Evolutionary conservation across 192 early-diverging fungal genomes (phyloP), one percentile per base, ranked within the genome.

Genomic region (Coemansia umbellata): DNA sequence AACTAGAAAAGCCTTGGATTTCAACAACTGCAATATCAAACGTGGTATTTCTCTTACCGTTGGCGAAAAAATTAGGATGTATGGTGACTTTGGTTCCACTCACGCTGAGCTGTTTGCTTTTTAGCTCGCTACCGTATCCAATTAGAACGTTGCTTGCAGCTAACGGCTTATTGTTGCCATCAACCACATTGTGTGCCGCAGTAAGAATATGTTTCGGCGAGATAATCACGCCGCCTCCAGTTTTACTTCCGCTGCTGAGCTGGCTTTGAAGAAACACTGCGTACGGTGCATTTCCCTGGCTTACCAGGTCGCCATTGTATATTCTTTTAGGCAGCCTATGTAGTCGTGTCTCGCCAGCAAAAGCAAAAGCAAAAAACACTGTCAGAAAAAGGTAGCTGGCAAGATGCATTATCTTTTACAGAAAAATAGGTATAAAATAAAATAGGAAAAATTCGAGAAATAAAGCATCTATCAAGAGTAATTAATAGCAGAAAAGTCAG

Each of bases 21-120:
- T 55, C 45, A 3, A 63, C 15, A 5, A 63, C 24, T 1, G 60
- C 60, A 35, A 63, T 50, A 31, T 63, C 60, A 27, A 55, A 49
- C 24, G 15, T 39, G 30, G 36, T 32, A 4, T 54, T 36, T 1
- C 43, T 17, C 3, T 9, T 10, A 31, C 41, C 45, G 6, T 44
- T 44, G 42, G 23, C 4, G 5, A 44, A 22, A 23, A 50, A 63
- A 14, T n/a, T 17, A 2, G 60, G 53, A 19, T 55, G 53, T 8
- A 54, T 42, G 0, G 37, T 42, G n/a, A 51, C 40, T 9, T 40
- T 41, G 27, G 39, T 49, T 9, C 53, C 45, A 1, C 27, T 39
- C n/a, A 48, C 31, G 27, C 32, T 3, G 6, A 47, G 27, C 14
- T 63, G 60, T 33, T 63, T 17, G 24, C 14, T 39, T n/a, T 30